These are phyloP conservation scores for Chrysoporthe austroafricana DNA, from an alignment of 2,329 filamentous ascomycete genomes.

Conservation along the genomic window DNA sequence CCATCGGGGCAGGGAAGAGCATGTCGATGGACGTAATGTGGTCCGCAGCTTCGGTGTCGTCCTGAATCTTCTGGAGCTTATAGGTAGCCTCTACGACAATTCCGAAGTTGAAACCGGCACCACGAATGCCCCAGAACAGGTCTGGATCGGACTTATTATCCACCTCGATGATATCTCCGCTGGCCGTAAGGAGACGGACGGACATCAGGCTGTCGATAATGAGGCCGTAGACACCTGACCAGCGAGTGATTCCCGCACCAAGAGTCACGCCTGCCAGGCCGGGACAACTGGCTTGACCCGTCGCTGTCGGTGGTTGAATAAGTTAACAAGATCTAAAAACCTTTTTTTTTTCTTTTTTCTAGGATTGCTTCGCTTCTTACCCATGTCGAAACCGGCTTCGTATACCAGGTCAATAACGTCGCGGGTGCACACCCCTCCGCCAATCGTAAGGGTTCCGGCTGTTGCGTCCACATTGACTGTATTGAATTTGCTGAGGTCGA, in stretches of 20 bases:
- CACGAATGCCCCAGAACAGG: conserved; percentile 47
- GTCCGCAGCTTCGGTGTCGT: not conserved
- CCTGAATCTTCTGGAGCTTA: not conserved
- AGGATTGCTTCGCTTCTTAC: not conserved
- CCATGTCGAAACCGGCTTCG: conserved; percentile 57
- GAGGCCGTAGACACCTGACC: conserved; percentile 58
- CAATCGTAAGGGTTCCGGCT: conserved; percentile 49
- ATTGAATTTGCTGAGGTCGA: conserved; percentile 58
- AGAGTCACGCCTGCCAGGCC: conserved; percentile 63
- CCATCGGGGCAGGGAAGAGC: conserved; percentile 29
- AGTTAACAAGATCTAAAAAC: not conserved
- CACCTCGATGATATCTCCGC: conserved; percentile 41
- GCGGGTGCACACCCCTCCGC: conserved; percentile 56
- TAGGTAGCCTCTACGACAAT: conserved; percentile 38
- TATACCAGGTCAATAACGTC: conserved; percentile 57
- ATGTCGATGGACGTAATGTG: not conserved
- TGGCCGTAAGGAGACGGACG: conserved; percentile 44
- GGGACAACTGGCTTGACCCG: conserved; percentile 65
- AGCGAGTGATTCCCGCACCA: conserved; percentile 61
- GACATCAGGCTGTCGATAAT: conserved; percentile 46
- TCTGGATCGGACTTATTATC: conserved; percentile 47
- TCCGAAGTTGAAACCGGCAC: conserved; percentile 49
- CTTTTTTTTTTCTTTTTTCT: not conserved
- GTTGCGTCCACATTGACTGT: conserved; percentile 51
- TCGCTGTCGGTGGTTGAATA: conserved; percentile 38